Evolutionary conservation across 108 stramenopile genomes (phyloP).

Genomic region (Parietichytrium sp.): DNA sequence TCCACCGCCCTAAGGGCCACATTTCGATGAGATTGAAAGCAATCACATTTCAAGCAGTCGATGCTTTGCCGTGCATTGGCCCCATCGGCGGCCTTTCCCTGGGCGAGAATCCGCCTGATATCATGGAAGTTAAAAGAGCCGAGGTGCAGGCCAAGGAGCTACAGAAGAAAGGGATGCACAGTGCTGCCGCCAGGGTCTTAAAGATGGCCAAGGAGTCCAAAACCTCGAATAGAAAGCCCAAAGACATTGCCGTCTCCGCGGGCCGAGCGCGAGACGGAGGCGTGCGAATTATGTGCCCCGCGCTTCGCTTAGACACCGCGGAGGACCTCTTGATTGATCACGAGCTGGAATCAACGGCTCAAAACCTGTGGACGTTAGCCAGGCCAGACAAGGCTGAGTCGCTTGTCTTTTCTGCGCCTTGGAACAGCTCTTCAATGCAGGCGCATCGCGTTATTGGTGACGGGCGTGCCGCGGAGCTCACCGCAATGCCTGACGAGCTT

Average conservation of each 20-base stretch:
- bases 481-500: neutral
- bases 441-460: slow-evolving; percentile 18
- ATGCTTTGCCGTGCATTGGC: neutral
- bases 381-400: neutral
- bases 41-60: neutral
- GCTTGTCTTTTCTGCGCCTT: slow-evolving; percentile 4
- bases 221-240: neutral
- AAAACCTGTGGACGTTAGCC: slow-evolving; percentile 13
- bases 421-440: too few relatives aligned
- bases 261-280: slow-evolving; percentile 25
- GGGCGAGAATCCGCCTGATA: neutral
- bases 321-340: neutral
- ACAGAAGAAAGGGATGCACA: slow-evolving; percentile 2
- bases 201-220: neutral
- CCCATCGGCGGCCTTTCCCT: slow-evolving; percentile 23
- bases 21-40: too few relatives aligned
- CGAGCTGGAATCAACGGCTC: neutral
- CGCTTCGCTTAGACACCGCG: neutral
- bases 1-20: too few relatives aligned
- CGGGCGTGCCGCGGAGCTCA: neutral
- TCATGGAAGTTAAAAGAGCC: neutral
- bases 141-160: neutral
- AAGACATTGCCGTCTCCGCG: neutral
- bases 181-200: neutral
- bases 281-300: slow-evolving; percentile 14